Base-by-base conservation (phyloP, 1,139 yeast species). In the Suhomyces anneliseae region DNA sequence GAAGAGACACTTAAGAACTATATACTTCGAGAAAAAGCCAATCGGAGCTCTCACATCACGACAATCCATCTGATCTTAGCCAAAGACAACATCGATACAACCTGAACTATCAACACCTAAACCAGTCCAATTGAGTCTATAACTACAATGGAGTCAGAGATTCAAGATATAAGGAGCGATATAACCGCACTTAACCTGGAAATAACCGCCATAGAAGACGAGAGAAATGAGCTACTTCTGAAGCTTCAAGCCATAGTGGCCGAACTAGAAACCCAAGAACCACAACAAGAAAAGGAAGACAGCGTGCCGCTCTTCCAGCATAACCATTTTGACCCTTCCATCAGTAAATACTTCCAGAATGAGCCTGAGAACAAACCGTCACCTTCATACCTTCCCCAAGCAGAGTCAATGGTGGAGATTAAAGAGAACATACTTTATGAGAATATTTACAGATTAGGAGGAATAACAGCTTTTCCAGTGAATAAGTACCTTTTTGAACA, bases 391-490 rank as follows among this genome's bases (percentile, higher is more conserved):
- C 44, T 46, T 8, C 32, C 15, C 7, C 44, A 33, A 42, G 50
- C 43, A n/a, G 44, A 44, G 44, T 53, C 42, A 24, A 39, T 45
- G 14, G 53, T 66, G 3, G 70, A 66, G 35, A 39, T 61, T 31
- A 60, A 61, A 29, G 71, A 69, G 38, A 66, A 66, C 52, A 68
- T 72, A 12, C 52, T 74, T 19, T 65, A 64, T 44, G 79, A 74
- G 47, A 72, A 71, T 47, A 59, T 74, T 14, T 63, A 60, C 49
- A 49, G 79, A 37, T 59, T 72, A 48, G 72, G 66, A 4, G 78
- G 79, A 4, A 52, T 70, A 31, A 72, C 79, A 0, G 74, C 75
- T 0, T 74, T 74, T 51, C 76, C 78, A 3, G 52, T 74, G 39
- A 70, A 71, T 45, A 58, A 60, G 38, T 51, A 53, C 31, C 47